Percentiles rank a stretch among this genome's conserved stretches.
phyloP scores from a whole-genome alignment of 2,329 filamentous ascomycete genomes.

The Fusarium proliferatum region DNA sequence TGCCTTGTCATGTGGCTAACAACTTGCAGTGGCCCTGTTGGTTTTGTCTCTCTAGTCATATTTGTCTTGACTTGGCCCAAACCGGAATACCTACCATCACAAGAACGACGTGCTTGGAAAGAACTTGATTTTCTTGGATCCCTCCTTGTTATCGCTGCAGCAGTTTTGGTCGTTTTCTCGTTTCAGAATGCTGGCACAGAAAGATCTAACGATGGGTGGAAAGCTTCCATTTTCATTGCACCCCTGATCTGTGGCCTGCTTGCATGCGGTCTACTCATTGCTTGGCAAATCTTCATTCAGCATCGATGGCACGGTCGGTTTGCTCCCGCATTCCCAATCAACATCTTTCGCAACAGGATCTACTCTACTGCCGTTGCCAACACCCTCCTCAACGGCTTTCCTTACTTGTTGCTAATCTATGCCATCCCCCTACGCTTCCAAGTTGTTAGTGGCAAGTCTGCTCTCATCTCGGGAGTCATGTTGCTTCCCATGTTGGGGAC shows the following conservation, averaged over 20 bases:
- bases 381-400: constrained; percentile 62
- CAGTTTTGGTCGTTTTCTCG: constrained; percentile 66
- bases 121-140: constrained; percentile 66
- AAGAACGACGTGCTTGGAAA: constrained; percentile 57
- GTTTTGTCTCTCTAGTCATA: constrained; percentile 57
- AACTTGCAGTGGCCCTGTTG: constrained; percentile 60
- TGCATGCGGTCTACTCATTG: constrained; percentile 44
- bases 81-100: constrained; percentile 51
- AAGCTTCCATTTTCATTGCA: constrained; percentile 50
- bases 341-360: constrained; percentile 59
- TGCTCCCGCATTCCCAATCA: constrained; percentile 59
- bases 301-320: constrained; percentile 44
- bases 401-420: constrained; percentile 61
- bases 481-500: constrained; percentile 64
- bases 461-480: constrained; percentile 62
- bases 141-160: constrained; percentile 63
- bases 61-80: constrained; percentile 65
- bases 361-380: constrained; percentile 57
- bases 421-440: constrained; percentile 62
- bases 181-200: constrained; percentile 62
- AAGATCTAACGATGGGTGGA: constrained; percentile 55
- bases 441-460: constrained; percentile 59
- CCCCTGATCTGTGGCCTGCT: constrained; percentile 46
- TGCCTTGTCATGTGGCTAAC: not conserved
- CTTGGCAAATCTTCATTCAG: constrained; percentile 46